Percentiles rank a stretch among this genome's conserved stretches.
phyloP scores from a whole-genome alignment of 2,329 filamentous ascomycete species.

The Penicillium sp. region DNA sequence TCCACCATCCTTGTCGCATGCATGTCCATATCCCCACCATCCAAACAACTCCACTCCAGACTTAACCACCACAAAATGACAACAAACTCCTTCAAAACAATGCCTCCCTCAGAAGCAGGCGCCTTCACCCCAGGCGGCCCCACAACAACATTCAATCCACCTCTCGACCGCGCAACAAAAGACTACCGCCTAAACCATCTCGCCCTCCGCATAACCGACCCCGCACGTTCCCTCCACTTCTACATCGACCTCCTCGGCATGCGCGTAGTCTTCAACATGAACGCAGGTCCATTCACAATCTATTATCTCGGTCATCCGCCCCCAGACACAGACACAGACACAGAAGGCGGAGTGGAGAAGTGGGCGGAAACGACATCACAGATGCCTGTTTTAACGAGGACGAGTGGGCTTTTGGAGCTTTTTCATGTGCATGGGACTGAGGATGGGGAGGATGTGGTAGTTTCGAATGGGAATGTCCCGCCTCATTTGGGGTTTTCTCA shows the following conservation, averaged over 20 bases:
- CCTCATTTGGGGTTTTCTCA: slow-evolving; percentile 40
- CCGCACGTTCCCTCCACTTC: slow-evolving; percentile 36
- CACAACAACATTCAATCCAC: slow-evolving; percentile 27
- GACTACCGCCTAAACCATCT: slow-evolving; percentile 41
- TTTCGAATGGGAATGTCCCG: slow-evolving; percentile 34
- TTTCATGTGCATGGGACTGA: slow-evolving; percentile 41
- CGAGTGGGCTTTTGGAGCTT: slow-evolving; percentile 37
- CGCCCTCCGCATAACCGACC: slow-evolving; percentile 39
- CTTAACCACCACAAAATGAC: slow-evolving; percentile 3
- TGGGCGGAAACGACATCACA: slow-evolving; percentile 32
- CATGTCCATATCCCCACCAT: background rate
- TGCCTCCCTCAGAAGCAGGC: slow-evolving; percentile 26
- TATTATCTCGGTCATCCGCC: slow-evolving; percentile 43
- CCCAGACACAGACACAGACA: slow-evolving; percentile 20
- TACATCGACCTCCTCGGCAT: slow-evolving; percentile 42
- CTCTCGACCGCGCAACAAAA: slow-evolving; percentile 27
- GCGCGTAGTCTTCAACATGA: slow-evolving; percentile 42
- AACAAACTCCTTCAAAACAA: slow-evolving; percentile 8
- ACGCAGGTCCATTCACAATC: slow-evolving; percentile 41
- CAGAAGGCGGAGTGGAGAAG: slow-evolving; percentile 18
- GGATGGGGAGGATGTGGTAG: slow-evolving; percentile 10
- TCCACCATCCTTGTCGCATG: background rate
- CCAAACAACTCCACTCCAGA: background rate
- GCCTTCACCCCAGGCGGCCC: slow-evolving; percentile 32
- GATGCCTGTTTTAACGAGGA: slow-evolving; percentile 28